Evolutionary conservation across 768 basidiomycete species (phyloP), one percentile per base, ranked within the genome.

Genomic region (Psilocybe azurescens): DNA sequence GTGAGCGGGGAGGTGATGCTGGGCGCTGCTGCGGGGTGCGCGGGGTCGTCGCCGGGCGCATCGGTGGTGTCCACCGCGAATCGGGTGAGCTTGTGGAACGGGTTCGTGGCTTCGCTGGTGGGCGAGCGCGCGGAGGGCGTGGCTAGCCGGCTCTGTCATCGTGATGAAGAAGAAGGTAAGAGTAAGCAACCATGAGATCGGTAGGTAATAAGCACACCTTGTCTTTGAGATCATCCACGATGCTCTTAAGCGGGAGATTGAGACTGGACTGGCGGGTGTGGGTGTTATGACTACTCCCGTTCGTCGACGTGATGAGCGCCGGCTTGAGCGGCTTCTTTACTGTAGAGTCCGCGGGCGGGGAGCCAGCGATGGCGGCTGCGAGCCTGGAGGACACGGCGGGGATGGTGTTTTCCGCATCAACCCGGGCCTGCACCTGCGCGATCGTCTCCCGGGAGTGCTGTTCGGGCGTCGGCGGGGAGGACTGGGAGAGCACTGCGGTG

Each of bases 141-240:
- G 68, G 86, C 30, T 74, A 67, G 62, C 6, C 72, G 68, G 46
- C 68, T 71, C 68, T 87, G 63, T 20, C 8, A 29, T 16, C 20
- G 44, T 5, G 8, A 24, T 4, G n/a, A 18, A 55, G 3, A n/a
- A 24, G 11, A 1, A 24, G 16, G 5, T n/a, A 39, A 28, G 28
- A 16, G 8, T 46, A 18, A 16, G 4, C 44, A 14, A 44, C 2
- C 14, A 6, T 13, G n/a, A 39, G 9, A 39, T 52, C 11, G 5
- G 36, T 49, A 36, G 11, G 33, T 39, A 41, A 30, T 13, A 36
- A 24, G 7, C 58, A 13, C 59, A 86, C 87, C 79, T 89, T 90
- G 73, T 84, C 87, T 66, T 80, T 83, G 58, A 93, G 81, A 74
- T 93, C 92, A 5, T 93, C 91, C 51, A 94, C 89, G 65, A 94